Percentiles rank a stretch among this genome's conserved stretches.
Conservation (phyloP, 2,329 filamentous ascomycete species). For the Herpotrichia juniperi region DNA sequence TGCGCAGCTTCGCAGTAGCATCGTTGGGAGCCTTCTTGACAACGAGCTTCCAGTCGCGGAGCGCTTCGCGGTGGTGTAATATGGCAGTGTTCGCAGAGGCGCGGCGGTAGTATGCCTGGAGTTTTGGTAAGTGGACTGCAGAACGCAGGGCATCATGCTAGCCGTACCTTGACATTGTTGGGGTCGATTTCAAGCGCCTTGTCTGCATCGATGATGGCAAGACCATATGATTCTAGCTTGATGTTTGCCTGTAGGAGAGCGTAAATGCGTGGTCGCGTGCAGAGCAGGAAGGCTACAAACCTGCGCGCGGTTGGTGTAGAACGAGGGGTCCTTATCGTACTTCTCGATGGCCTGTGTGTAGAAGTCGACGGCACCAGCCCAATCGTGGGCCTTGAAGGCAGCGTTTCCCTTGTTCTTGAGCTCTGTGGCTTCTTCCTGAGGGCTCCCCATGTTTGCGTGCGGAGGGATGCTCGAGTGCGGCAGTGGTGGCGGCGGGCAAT, state of each 20-base stretch:
- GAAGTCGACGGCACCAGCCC: conserved; percentile 77
- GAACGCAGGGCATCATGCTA: background rate
- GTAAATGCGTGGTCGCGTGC: conserved; percentile 33
- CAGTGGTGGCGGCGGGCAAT: background rate
- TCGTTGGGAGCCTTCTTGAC: conserved; percentile 86
- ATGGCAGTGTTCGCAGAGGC: conserved; percentile 92
- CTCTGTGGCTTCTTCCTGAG: conserved; percentile 73
- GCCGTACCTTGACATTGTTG: conserved; percentile 79
- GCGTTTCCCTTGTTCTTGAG: conserved; percentile 95
- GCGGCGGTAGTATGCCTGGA: conserved; percentile 88
- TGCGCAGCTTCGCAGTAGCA: conserved; percentile 87
- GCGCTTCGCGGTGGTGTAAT: conserved; percentile 82
- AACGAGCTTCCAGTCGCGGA: conserved; percentile 91
- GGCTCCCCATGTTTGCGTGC: conserved; percentile 42
- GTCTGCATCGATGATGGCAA: conserved; percentile 87
- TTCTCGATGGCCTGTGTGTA: conserved; percentile 88
- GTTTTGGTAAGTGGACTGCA: background rate
- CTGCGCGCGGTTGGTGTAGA: conserved; percentile 94
- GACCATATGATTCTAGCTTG: conserved; percentile 93
- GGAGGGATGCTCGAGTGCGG: background rate
- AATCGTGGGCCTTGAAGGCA: conserved; percentile 87
- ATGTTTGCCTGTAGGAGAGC: conserved; percentile 75
- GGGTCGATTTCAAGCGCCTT: conserved; percentile 91
- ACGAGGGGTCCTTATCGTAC: conserved; percentile 83
- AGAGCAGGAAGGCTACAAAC: conserved; percentile 57